Evolutionary conservation across 2,329 filamentous ascomycete species (phyloP).

Genomic region (Rhynchosporium secalis): DNA sequence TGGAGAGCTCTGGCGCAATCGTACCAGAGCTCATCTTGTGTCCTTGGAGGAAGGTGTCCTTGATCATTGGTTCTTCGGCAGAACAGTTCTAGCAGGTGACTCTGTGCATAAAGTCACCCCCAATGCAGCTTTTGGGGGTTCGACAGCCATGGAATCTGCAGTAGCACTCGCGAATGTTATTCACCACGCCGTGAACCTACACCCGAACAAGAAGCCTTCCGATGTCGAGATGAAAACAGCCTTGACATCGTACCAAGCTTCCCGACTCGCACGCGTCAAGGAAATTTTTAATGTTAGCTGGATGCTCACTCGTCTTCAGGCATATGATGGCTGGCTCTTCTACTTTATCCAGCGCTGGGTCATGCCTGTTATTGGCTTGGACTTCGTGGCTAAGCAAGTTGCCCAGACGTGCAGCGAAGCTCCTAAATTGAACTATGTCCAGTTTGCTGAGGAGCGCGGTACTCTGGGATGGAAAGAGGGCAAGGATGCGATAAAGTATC

Average conservation of each 20-base stretch:
- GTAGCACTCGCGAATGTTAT: constrained; percentile 5
- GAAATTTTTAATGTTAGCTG: not conserved
- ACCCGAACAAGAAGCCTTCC: not conserved
- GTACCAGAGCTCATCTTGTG: constrained; percentile 5
- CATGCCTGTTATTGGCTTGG: no score
- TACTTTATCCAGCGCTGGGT: no score
- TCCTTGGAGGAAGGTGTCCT: constrained; percentile 18
- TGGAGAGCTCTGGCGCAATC: constrained; percentile 9
- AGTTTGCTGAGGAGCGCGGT: no score
- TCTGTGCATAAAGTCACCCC: constrained; percentile 19
- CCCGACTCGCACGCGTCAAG: not conserved
- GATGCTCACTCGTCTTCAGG: not conserved
- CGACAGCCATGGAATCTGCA: constrained; percentile 3
- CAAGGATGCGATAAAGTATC: no score
- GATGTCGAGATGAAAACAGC: not conserved
- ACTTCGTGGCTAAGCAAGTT: no score
- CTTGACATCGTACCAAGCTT: not conserved
- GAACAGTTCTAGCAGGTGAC: constrained; percentile 20
- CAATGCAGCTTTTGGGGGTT: constrained; percentile 6
- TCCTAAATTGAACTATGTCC: no score
- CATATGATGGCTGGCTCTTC: not conserved
- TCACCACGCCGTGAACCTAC: not conserved
- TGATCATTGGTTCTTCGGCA: constrained; percentile 8
- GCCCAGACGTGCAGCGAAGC: no score
- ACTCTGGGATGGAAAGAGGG: no score